Percentiles rank a stretch among this genome's conserved stretches.
These are phyloP conservation scores for Pseudonitzschia delicatissima DNA, from an alignment of 108 stramenopile species.

Conservation along the genomic window DNA sequence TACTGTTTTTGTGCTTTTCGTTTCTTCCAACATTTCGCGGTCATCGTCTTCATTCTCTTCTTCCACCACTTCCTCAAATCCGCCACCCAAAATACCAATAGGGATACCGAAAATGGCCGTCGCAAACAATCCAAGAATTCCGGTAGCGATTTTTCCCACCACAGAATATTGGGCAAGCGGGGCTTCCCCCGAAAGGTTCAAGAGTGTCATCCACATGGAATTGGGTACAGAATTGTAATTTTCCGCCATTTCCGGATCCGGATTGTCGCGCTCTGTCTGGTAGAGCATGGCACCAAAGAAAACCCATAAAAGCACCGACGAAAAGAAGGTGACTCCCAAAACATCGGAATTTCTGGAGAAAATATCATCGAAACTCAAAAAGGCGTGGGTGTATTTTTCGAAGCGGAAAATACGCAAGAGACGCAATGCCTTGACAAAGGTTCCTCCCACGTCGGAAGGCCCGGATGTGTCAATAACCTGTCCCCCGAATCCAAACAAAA, in stretches of 20 bases:
- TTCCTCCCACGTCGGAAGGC: constrained; percentile 13
- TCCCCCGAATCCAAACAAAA: constrained; percentile 31
- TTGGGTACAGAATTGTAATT: constrained; percentile 86
- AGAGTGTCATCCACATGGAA: constrained; percentile 90
- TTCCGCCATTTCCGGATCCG: constrained; percentile 71
- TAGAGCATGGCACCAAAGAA: constrained; percentile 78
- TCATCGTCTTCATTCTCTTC: constrained; percentile 64
- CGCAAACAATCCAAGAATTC: constrained; percentile 83
- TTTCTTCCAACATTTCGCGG: constrained; percentile 40
- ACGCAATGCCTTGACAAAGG: constrained; percentile 49
- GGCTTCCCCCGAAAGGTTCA: constrained; percentile 87
- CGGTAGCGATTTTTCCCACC: constrained; percentile 73
- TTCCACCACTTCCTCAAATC: constrained; percentile 82
- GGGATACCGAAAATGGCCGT: constrained; percentile 77
- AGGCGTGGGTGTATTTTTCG: constrained; percentile 81
- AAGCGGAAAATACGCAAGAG: constrained; percentile 77
- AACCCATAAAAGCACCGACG: constrained; percentile 81
- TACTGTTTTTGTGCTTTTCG: not conserved
- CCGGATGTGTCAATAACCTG: constrained; percentile 19
- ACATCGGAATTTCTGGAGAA: constrained; percentile 69
- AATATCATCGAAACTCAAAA: constrained; percentile 78
- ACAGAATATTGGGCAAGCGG: constrained; percentile 78
- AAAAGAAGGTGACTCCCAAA: constrained; percentile 82
- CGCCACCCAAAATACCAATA: constrained; percentile 85
- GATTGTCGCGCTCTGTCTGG: constrained; percentile 78